A percentile compares a stretch with the other conserved stretches of the same genome.
Evolutionary conservation across 2,329 filamentous ascomycete species (phyloP).

Genomic region (Verticillium alfalfae): DNA sequence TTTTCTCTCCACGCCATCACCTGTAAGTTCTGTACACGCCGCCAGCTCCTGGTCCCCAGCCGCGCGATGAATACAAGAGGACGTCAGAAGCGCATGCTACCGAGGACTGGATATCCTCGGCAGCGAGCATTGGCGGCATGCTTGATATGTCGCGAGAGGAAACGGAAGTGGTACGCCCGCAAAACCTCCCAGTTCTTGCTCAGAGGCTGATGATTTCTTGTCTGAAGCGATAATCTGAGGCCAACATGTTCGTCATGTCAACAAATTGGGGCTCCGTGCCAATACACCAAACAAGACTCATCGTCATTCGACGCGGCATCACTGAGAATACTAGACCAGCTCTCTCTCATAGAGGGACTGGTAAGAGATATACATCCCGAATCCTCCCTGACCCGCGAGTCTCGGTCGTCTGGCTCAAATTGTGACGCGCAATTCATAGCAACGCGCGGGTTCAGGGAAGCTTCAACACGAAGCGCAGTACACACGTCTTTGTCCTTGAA

Average conservation of each 20-base stretch:
- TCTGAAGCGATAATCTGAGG: neutral
- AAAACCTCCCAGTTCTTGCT: neutral
- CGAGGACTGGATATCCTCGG: neutral
- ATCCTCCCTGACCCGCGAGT: neutral
- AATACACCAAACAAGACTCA: neutral
- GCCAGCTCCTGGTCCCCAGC: too few species aligned
- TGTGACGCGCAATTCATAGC: neutral
- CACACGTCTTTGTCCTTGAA: neutral
- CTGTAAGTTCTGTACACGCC: too few species aligned
- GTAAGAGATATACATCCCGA: neutral
- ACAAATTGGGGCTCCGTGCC: neutral
- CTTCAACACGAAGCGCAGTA: neutral
- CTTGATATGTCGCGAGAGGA: neutral
- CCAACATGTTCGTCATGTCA: neutral
- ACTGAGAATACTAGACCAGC: neutral
- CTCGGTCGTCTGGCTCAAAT: neutral
- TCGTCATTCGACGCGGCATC: neutral
- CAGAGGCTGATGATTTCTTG: neutral
- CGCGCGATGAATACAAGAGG: neutral
- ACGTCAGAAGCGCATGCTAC: neutral
- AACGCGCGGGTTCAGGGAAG: neutral
- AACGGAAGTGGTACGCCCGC: neutral
- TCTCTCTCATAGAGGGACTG: neutral
- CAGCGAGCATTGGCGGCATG: neutral
- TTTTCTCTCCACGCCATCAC: too few species aligned